A percentile compares a stretch with the other conserved stretches of the same genome.
Evolutionary conservation across 208 protist species (phyloP).

Genomic region (Leishmania major): DNA sequence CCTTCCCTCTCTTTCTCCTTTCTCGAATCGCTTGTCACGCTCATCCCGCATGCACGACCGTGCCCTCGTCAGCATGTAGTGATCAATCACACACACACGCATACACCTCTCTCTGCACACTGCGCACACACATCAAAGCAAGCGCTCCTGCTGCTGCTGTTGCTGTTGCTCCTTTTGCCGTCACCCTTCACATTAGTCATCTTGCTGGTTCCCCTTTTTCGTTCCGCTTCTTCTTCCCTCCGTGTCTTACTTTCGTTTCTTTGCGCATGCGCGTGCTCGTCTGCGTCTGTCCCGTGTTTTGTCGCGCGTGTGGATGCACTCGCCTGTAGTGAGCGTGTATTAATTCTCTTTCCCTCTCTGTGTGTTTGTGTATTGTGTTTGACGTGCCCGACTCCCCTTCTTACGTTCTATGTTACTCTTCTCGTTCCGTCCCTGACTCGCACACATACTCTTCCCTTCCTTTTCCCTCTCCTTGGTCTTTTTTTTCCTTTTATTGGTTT

Average conservation of each 20-base stretch:
- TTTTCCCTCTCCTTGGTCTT: too few relatives aligned
- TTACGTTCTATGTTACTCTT: too few relatives aligned
- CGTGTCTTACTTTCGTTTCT: neutral
- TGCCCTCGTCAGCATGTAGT: neutral
- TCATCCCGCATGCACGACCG: neutral
- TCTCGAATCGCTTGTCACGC: neutral
- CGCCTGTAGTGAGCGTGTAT: too few relatives aligned
- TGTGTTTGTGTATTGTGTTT: too few relatives aligned
- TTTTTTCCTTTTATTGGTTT: neutral
- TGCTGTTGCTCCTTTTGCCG: neutral
- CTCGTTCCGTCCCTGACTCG: too few relatives aligned
- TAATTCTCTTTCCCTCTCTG: too few relatives aligned
- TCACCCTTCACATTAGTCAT: neutral
- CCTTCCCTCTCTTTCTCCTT: neutral
- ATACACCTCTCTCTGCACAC: neutral
- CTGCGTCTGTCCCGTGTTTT: neutral
- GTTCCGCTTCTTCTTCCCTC: neutral
- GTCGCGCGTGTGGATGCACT: neutral
- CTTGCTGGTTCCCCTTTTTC: neutral
- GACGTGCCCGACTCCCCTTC: too few relatives aligned
- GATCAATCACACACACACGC: neutral
- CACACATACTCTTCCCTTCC: too few relatives aligned
- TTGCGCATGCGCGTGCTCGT: neutral
- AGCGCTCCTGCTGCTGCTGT: neutral
- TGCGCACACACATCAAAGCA: neutral